Percentiles rank a stretch among this genome's conserved stretches.
These are phyloP conservation scores for Tuber aestivum DNA, from an alignment of 495 filamentous ascomycete species.

Conservation along the genomic window DNA sequence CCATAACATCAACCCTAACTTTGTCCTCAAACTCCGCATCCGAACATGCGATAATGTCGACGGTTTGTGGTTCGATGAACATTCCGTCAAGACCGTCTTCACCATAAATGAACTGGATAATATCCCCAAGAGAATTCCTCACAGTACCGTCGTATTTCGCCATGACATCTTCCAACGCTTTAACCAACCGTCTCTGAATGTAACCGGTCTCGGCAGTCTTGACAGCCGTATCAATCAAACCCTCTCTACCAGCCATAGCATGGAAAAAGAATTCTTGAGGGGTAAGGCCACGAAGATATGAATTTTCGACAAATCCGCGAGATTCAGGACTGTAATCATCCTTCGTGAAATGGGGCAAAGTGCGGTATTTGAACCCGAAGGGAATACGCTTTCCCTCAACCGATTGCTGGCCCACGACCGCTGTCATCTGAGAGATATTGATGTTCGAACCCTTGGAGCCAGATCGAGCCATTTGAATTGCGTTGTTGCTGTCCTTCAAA, in stretches of 20 bases:
- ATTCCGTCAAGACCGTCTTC: slow-evolving; percentile 92
- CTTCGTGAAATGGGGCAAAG: slow-evolving; percentile 95
- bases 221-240: slow-evolving; percentile 98
- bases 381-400: slow-evolving; percentile 99
- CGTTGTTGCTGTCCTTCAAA: slow-evolving; percentile 92
- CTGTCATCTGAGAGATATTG: slow-evolving; percentile 99
- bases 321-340: slow-evolving; percentile 97
- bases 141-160: slow-evolving; percentile 97
- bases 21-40: slow-evolving; percentile 65
- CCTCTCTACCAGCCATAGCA: slow-evolving; percentile 99
- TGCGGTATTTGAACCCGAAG: slow-evolving; percentile 98
- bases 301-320: slow-evolving; percentile 97
- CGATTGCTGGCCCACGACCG: slow-evolving; percentile 92
- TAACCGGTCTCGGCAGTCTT: slow-evolving; percentile 99
- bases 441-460: slow-evolving; percentile 97
- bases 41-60: slow-evolving; percentile 76
- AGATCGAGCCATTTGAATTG: slow-evolving; percentile 87
- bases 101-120: slow-evolving; percentile 96
- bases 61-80: slow-evolving; percentile 80
- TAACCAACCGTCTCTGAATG: slow-evolving; percentile 95
- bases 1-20: slow-evolving; percentile 94
- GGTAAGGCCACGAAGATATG: slow-evolving; percentile 90
- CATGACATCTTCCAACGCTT: slow-evolving; percentile 95
- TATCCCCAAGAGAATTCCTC: slow-evolving; percentile 90
- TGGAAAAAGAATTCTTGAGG: slow-evolving; percentile 99